A percentile compares a stretch with the other conserved stretches of the same genome.
Conservation (phyloP, 75 land plant genomes). For the Pseudotsuga menziesii region DNA sequence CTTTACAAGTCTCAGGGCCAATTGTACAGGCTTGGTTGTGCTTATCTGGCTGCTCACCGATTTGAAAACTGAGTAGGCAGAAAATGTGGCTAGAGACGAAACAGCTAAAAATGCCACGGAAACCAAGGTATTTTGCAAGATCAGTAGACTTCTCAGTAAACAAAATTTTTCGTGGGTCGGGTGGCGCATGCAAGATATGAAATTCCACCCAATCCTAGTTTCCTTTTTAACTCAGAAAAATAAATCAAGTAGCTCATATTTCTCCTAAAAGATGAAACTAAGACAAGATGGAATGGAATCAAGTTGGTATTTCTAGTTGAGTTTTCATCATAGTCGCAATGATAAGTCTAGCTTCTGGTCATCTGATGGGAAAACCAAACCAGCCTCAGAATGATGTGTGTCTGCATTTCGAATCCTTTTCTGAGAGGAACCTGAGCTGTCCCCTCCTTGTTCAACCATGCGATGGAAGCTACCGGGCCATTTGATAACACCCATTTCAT, state of each 20-base stretch:
- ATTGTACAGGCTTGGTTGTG: too few relatives aligned
- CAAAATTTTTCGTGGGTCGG: background rate
- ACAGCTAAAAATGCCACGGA: background rate
- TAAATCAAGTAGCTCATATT: slow-evolving; percentile 1
- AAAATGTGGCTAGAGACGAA: background rate
- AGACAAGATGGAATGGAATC: background rate
- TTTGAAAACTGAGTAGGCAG: slow-evolving; percentile 10
- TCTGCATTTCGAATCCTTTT: slow-evolving; percentile 5
- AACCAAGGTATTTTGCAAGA: background rate
- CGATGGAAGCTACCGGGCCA: slow-evolving; percentile 8
- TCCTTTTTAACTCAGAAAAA: background rate
- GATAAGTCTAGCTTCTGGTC: slow-evolving; percentile 15
- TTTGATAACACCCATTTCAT: slow-evolving; percentile 9
- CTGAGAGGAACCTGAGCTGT: background rate
- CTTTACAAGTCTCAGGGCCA: too few relatives aligned
- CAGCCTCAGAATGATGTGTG: background rate
- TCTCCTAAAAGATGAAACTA: background rate
- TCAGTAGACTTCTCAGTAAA: background rate
- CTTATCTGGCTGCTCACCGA: background rate
- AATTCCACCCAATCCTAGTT: background rate
- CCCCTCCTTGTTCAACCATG: background rate
- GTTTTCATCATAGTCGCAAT: slow-evolving; percentile 3
- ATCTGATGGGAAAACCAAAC: slow-evolving; percentile 5
- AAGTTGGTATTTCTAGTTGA: background rate
- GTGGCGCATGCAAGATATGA: background rate